A percentile compares a stretch with the other conserved stretches of the same genome.
Conservation (phyloP, 2,329 filamentous ascomycete genomes). For the Nothophoma quercina region DNA sequence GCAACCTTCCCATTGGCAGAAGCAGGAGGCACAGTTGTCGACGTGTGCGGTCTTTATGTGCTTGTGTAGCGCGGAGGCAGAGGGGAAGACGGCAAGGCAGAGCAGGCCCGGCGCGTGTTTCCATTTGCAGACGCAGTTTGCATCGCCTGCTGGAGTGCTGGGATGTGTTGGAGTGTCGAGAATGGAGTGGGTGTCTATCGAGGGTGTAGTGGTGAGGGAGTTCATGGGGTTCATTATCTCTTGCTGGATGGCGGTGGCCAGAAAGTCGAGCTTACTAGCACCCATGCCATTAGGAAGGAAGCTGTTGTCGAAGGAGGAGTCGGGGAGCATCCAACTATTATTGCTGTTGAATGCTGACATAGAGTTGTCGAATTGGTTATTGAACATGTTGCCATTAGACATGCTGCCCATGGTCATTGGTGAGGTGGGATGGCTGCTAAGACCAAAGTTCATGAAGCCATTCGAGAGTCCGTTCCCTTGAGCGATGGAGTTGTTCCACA, state of each 20-base stretch:
- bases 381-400: slow-evolving; percentile 25
- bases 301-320: slow-evolving; percentile 28
- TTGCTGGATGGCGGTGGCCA: slow-evolving; percentile 39
- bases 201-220: slow-evolving; percentile 17
- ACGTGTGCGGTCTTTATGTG: slow-evolving; percentile 48
- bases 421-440: slow-evolving; percentile 32
- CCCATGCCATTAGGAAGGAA: slow-evolving; percentile 22
- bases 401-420: slow-evolving; percentile 28
- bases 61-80: slow-evolving; percentile 41
- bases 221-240: slow-evolving; percentile 31
- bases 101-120: slow-evolving; percentile 36
- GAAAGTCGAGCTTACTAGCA: slow-evolving; percentile 38
- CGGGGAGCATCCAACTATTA: slow-evolving; percentile 40
- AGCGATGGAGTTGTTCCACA: slow-evolving; percentile 38
- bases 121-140: slow-evolving; percentile 43
- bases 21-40: slow-evolving; percentile 43
- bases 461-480: slow-evolving; percentile 38
- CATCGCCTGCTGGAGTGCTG: slow-evolving; percentile 15
- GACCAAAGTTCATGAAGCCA: slow-evolving; percentile 36
- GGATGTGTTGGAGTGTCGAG: slow-evolving; percentile 5
- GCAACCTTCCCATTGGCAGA: slow-evolving; percentile 49
- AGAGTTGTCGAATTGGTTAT: slow-evolving; percentile 21
- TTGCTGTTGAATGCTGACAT: slow-evolving; percentile 33
- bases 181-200: slow-evolving; percentile 13
- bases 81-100: slow-evolving; percentile 41